Conservation (phyloP, 129 eudicot species). For the Erigeron canadensis region DNA sequence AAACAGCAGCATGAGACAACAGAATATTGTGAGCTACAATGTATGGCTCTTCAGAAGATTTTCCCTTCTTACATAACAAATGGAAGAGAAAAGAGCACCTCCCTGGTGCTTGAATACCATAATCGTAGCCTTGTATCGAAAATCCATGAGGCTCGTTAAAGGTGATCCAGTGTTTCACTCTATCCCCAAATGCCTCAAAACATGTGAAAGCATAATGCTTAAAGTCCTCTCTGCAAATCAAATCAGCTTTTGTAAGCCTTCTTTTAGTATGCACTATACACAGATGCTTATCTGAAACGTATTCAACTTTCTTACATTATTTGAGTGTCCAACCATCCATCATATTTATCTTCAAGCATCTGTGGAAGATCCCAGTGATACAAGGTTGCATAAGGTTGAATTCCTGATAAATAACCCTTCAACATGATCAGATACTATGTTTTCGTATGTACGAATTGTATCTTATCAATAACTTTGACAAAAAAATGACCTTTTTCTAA, state of each 20-base stretch:
- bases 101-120: conserved; percentile 92
- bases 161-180: conserved; percentile 94
- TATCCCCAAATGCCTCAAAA: conserved; percentile 79
- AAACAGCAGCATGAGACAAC: conserved; percentile 78
- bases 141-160: conserved; percentile 90
- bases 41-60: conserved; percentile 81
- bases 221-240: conserved; percentile 67
- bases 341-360: conserved; percentile 78
- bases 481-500: conserved; percentile 60
- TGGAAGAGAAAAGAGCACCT: conserved; percentile 82
- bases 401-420: conserved; percentile 48
- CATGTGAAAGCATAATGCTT: conserved; percentile 73
- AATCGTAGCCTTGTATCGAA: conserved; percentile 85
- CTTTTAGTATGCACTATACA: neutral
- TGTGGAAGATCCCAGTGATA: conserved; percentile 99
- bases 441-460: neutral
- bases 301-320: conserved; percentile 47
- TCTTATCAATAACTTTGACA: neutral
- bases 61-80: conserved; percentile 69
- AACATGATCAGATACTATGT: neutral
- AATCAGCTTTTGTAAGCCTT: conserved; percentile 8
- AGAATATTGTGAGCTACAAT: conserved; percentile 87
- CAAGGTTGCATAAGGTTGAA: conserved; percentile 80
- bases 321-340: conserved; percentile 69
- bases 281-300: neutral